Evolutionary conservation across 768 basidiomycete genomes (phyloP).

Genomic region (Chalciporus sphaerocephalus): DNA sequence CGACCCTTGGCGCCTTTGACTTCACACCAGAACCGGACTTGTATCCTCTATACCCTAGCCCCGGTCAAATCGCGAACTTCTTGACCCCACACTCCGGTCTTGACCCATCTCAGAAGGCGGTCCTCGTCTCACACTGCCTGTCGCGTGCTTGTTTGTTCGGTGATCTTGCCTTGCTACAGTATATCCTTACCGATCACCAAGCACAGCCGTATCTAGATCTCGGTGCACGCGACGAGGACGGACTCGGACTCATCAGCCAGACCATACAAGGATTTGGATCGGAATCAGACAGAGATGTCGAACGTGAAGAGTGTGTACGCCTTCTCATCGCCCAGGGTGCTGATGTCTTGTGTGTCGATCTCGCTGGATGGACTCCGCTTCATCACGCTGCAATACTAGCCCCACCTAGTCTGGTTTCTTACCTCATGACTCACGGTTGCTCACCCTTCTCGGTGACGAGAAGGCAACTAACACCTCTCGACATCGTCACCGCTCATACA

Average conservation of each 20-base stretch:
- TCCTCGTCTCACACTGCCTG: conserved; percentile 71
- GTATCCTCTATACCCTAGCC: conserved; percentile 72
- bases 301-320: conserved; percentile 86
- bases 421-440: conserved; percentile 89
- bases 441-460: conserved; percentile 75
- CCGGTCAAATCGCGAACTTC: conserved; percentile 54
- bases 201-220: conserved; percentile 68
- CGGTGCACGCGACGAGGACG: conserved; percentile 75
- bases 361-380: conserved; percentile 89
- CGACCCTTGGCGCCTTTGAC: conserved; percentile 41
- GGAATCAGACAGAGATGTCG: conserved; percentile 78
- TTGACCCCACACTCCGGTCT: conserved; percentile 68
- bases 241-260: conserved; percentile 71
- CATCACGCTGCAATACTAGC: conserved; percentile 88
- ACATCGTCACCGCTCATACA: conserved; percentile 84
- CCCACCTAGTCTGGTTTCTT: conserved; percentile 86
- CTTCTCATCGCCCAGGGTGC: conserved; percentile 76
- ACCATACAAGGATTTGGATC: conserved; percentile 79
- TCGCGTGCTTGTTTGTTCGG: conserved; percentile 75
- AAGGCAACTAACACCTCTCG: conserved; percentile 79
- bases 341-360: conserved; percentile 55
- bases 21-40: conserved; percentile 75
- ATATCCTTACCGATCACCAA: conserved; percentile 64
- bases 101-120: conserved; percentile 58
- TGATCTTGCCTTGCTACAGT: conserved; percentile 67